A percentile compares a stretch with the other conserved stretches of the same genome.
These are phyloP conservation scores for Hyphodiscus sp. DNA, from an alignment of 2,329 filamentous ascomycete species.

Conservation along the genomic window DNA sequence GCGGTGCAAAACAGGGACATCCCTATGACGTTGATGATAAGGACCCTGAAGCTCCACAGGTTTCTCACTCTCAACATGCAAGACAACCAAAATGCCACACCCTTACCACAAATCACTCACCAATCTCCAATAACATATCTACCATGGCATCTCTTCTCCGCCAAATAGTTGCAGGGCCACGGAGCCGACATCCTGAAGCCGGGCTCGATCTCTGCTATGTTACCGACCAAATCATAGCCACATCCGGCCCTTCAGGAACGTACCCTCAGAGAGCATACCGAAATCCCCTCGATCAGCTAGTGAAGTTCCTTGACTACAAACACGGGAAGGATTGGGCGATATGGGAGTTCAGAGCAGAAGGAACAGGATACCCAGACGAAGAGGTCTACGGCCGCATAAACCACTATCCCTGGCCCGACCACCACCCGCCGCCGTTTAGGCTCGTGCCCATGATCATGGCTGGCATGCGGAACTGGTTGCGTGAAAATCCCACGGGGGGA, in stretches of 20 bases:
- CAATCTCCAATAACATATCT: not conserved
- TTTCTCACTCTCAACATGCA: no score
- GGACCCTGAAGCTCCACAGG: no score
- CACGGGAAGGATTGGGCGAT: slow-evolving; percentile 86
- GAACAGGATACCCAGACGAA: slow-evolving; percentile 88
- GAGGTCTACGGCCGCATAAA: slow-evolving; percentile 80
- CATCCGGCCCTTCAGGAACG: slow-evolving; percentile 79
- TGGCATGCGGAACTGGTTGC: slow-evolving; percentile 87
- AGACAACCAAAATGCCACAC: not conserved
- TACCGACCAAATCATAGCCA: slow-evolving; percentile 65
- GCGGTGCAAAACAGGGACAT: no score
- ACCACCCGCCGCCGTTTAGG: slow-evolving; percentile 90
- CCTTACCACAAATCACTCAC: not conserved
- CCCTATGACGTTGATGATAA: no score
- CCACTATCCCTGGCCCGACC: slow-evolving; percentile 95
- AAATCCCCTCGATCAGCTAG: slow-evolving; percentile 82
- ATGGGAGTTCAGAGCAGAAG: slow-evolving; percentile 96
- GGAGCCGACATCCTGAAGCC: slow-evolving; percentile 77
- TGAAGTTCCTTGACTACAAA: slow-evolving; percentile 79
- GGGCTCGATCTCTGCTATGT: slow-evolving; percentile 95
- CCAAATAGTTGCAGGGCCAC: slow-evolving; percentile 84
- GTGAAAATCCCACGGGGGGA: slow-evolving; percentile 32
- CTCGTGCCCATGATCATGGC: slow-evolving; percentile 85
- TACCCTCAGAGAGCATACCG: slow-evolving; percentile 91
- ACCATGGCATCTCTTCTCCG: slow-evolving; percentile 71